phyloP scores from a whole-genome alignment of 2,329 filamentous ascomycete species.

The Scedosporium apiospermum region DNA sequence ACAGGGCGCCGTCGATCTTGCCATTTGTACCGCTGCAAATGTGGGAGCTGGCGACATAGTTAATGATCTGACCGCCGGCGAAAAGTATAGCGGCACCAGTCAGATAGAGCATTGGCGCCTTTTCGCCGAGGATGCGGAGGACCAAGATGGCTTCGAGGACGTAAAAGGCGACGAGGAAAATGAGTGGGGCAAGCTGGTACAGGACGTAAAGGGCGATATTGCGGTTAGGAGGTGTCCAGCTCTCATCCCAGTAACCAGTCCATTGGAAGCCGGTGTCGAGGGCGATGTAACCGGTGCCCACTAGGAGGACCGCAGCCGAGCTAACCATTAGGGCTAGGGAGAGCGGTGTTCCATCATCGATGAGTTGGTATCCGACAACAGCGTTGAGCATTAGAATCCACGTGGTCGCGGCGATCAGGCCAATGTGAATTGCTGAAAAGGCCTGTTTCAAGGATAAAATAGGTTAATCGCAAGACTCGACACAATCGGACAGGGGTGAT shows the following conservation, averaged over 20 bases:
- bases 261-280: constrained; percentile 85
- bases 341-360: constrained; percentile 84
- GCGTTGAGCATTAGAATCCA: constrained; percentile 93
- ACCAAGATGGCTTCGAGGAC: constrained; percentile 77
- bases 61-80: constrained; percentile 88
- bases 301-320: constrained; percentile 64
- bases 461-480: constrained; percentile 13
- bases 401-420: constrained; percentile 74
- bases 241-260: constrained; percentile 67
- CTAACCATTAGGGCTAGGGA: constrained; percentile 66
- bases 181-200: constrained; percentile 79
- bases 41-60: constrained; percentile 85
- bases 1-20: constrained; percentile 86
- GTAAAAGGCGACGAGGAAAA: constrained; percentile 85
- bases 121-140: constrained; percentile 75
- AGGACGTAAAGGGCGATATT: constrained; percentile 86
- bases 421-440: constrained; percentile 85
- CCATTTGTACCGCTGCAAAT: constrained; percentile 77
- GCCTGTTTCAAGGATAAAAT: constrained; percentile 38
- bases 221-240: constrained; percentile 49
- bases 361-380: constrained; percentile 81
- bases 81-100: constrained; percentile 67
- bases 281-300: constrained; percentile 91
- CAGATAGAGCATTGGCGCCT: constrained; percentile 87
- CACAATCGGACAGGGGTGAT: neutral